Base-by-base conservation (phyloP, 2,329 filamentous ascomycete species). In the Beauveria sp. region DNA sequence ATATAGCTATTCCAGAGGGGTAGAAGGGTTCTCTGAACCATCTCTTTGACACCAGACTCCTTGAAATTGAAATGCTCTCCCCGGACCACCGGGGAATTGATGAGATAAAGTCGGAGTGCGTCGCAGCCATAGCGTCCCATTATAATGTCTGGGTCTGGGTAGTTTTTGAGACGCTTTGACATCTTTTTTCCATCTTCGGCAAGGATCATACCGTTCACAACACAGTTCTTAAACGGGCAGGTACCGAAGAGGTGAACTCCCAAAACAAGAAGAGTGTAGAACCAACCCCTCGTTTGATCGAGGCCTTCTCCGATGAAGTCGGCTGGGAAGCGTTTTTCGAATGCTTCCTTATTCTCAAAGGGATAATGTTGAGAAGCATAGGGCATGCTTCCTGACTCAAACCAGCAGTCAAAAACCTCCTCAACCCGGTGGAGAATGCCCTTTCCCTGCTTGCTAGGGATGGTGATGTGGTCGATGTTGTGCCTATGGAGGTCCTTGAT, bases 111-210 rank as follows among this genome's bases (percentile, higher is more conserved):
- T 61, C 93, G 88, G 55, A 98, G 84, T 34, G 93, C 92, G 76
- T 98, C 93, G 1, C 92, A 93, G 22, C 93, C 93, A 72, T 96
- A 96, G 70, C 89, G 89, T 62, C 89, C 78, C 82, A 97, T 95
- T 67, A 98, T 85, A 57, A 91, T 78, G 62, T 79, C 80, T 12
- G 93, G 93, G 69, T 96, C 92, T 0, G 93, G 93, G 74, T 96
- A 98, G 76, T 98, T 98, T 79, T 97, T 96, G 62, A 96, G 80
- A 60, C 93, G 86, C 77, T 98, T 98, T 7, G 92, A 96, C 93
- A 98, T 98, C 81, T 98, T 98, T 81, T 96, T 97, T 61, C 93
- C 93, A 70, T 96, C 91, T 72, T 96, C 92, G 1, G 93, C 93
- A 46, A 97, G 82, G 5, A 97, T 92, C 65, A 96, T 95, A 55